A percentile compares a stretch with the other conserved stretches of the same genome.
phyloP scores from a whole-genome alignment of 495 filamentous ascomycete species.

The Penicillium verhagenii region DNA sequence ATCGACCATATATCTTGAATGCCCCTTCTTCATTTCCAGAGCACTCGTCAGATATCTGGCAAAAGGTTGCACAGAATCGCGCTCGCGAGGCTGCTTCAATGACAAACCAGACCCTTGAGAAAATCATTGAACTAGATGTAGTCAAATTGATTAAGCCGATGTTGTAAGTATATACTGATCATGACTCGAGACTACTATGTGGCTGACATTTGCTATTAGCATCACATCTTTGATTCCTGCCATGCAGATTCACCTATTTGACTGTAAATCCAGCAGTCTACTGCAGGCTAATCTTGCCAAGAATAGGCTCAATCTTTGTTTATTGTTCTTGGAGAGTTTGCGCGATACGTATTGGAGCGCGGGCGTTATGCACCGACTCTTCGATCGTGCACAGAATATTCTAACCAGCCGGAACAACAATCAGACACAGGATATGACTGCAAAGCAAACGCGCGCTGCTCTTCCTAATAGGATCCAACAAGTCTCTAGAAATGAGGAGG shows the following conservation, averaged over 20 bases:
- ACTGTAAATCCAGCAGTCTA: not conserved
- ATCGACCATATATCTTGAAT: constrained; percentile 3
- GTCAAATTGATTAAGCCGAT: constrained; percentile 5
- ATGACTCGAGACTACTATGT: not conserved
- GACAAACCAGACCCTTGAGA: not conserved
- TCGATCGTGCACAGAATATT: constrained; percentile 1
- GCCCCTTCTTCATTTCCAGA: constrained; percentile 2
- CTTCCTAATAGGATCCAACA: not conserved
- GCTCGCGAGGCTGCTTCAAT: not conserved
- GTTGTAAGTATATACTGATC: not conserved
- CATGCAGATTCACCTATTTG: constrained; percentile 7
- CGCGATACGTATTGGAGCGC: constrained; percentile 7
- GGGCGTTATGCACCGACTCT: constrained; percentile 2
- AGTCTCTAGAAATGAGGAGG: not conserved
- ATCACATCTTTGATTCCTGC: constrained; percentile 6
- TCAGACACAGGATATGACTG: too few species aligned
- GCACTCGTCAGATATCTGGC: not conserved
- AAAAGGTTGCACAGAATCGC: not conserved
- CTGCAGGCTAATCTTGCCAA: constrained; percentile 1
- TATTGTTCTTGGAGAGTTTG: not conserved
- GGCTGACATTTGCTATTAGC: not conserved
- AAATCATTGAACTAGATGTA: constrained; percentile 1
- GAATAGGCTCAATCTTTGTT: constrained; percentile 2
- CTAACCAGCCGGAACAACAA: not conserved
- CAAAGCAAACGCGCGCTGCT: not conserved